Percentiles rank a stretch among this genome's conserved stretches.
Evolutionary conservation across 192 early-diverging fungal genomes (phyloP).

Genomic region (Linnemannia schmuckeri): DNA sequence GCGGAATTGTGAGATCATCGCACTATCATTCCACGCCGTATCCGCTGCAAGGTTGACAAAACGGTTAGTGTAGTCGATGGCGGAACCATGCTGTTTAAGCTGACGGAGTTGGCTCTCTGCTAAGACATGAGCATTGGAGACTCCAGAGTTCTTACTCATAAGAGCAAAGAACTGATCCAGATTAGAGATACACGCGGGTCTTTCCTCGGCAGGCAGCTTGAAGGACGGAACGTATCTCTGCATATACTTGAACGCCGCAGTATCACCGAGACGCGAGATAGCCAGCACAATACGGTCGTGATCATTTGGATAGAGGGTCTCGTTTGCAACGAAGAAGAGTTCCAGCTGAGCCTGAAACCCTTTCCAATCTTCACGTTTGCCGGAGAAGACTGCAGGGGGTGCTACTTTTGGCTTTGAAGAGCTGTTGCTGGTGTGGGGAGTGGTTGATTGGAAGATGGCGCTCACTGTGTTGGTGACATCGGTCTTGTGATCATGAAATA

Average conservation of each 20-base stretch:
- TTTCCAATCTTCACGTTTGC: conserved; percentile 30
- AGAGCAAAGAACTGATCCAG: neutral
- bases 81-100: neutral
- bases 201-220: neutral
- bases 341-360: conserved; percentile 1
- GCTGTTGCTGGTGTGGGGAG: no score
- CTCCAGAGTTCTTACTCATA: conserved; percentile 10
- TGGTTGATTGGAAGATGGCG: no score
- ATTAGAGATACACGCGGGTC: neutral
- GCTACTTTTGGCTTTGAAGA: neutral
- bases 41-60: neutral
- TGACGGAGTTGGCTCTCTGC: neutral
- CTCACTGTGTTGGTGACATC: no score
- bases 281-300: conserved; percentile 6
- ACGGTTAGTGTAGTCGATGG: neutral
- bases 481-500: no score
- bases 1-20: neutral
- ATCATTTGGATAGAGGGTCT: neutral
- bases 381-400: conserved; percentile 6
- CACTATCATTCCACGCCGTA: neutral
- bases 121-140: neutral
- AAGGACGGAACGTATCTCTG: neutral
- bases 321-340: neutral
- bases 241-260: conserved; percentile 25
- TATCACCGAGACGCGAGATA: conserved; percentile 11